Evolutionary conservation across 208 protist species (phyloP).

Genomic region (Vickermania spadyakhi): DNA sequence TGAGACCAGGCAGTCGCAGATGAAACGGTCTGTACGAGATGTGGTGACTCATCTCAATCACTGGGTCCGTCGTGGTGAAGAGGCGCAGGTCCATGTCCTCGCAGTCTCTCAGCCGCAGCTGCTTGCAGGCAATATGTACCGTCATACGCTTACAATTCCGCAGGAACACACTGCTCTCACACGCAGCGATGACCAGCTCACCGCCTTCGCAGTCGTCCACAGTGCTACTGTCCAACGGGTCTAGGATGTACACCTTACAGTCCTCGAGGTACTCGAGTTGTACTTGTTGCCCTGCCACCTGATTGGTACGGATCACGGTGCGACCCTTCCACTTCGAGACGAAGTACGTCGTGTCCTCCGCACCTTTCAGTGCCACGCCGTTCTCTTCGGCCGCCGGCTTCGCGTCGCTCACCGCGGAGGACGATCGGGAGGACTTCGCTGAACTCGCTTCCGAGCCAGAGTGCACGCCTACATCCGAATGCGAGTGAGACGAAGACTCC

Average conservation of each 20-base stretch:
- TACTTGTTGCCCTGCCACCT: conserved; percentile 81
- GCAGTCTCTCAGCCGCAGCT: conserved; percentile 88
- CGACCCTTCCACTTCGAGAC: conserved; percentile 65
- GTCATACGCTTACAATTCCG: conserved; percentile 89
- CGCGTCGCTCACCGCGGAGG: background rate
- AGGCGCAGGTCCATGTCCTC: conserved; percentile 70
- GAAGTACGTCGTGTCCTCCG: conserved; percentile 76
- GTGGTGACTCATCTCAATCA: conserved; percentile 86
- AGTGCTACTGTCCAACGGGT: conserved; percentile 82
- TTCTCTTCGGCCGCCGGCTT: background rate
- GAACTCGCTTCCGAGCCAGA: background rate
- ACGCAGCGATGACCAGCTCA: conserved; percentile 86
- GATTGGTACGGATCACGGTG: conserved; percentile 54
- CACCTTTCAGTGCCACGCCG: conserved; percentile 19
- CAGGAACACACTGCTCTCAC: conserved; percentile 88
- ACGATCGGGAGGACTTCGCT: background rate
- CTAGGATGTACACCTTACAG: conserved; percentile 80
- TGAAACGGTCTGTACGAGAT: conserved; percentile 80
- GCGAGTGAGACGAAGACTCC: background rate
- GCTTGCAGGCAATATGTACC: conserved; percentile 88
- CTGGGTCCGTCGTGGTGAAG: conserved; percentile 86
- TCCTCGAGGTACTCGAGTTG: conserved; percentile 82
- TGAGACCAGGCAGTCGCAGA: conserved; percentile 55
- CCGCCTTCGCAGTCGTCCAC: conserved; percentile 91
- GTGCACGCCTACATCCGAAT: background rate